Percentiles rank a stretch among this genome's conserved stretches.
These are phyloP conservation scores for Patellaria atrata DNA, from an alignment of 495 filamentous ascomycete species.

Conservation along the genomic window DNA sequence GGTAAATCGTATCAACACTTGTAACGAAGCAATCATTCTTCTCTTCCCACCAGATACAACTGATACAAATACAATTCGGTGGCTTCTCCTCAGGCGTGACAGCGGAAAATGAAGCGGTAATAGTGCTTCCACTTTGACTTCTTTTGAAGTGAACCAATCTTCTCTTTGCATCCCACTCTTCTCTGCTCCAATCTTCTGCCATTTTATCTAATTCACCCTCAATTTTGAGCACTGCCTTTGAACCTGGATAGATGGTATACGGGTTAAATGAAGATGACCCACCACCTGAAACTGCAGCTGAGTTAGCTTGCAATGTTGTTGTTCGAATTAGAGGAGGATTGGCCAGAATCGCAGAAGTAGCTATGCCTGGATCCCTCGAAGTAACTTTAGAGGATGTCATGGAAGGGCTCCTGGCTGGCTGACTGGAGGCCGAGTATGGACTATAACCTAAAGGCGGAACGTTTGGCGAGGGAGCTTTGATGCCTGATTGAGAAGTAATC, in stretches of 20 bases:
- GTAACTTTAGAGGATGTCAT: constrained; percentile 23
- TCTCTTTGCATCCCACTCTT: constrained; percentile 62
- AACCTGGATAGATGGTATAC: constrained; percentile 64
- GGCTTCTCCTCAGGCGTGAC: constrained; percentile 25
- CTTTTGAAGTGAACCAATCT: constrained; percentile 78
- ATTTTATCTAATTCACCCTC: constrained; percentile 71
- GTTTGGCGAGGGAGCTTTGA: constrained; percentile 16
- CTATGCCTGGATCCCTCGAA: constrained; percentile 25
- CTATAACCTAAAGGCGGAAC: constrained; percentile 11
- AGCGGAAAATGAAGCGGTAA: constrained; percentile 25
- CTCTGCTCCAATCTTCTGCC: constrained; percentile 61
- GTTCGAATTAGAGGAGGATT: constrained; percentile 70
- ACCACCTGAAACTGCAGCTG: constrained; percentile 31
- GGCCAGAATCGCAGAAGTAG: constrained; percentile 31
- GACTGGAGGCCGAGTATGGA: constrained; percentile 30
- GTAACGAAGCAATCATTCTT: constrained; percentile 82
- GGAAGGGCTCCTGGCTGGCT: constrained; percentile 24
- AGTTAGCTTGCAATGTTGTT: constrained; percentile 64
- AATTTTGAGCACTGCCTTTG: constrained; percentile 70
- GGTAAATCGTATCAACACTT: constrained; percentile 87
- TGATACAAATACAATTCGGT: constrained; percentile 28
- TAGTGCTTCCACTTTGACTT: constrained; percentile 41
- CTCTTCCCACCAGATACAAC: constrained; percentile 67
- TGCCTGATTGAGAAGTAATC: constrained; percentile 8
- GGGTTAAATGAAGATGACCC: constrained; percentile 50